Percentiles rank a stretch among this genome's conserved stretches.
Conservation (phyloP, 2,329 filamentous ascomycete species). For the Knoxdaviesia capensis region DNA sequence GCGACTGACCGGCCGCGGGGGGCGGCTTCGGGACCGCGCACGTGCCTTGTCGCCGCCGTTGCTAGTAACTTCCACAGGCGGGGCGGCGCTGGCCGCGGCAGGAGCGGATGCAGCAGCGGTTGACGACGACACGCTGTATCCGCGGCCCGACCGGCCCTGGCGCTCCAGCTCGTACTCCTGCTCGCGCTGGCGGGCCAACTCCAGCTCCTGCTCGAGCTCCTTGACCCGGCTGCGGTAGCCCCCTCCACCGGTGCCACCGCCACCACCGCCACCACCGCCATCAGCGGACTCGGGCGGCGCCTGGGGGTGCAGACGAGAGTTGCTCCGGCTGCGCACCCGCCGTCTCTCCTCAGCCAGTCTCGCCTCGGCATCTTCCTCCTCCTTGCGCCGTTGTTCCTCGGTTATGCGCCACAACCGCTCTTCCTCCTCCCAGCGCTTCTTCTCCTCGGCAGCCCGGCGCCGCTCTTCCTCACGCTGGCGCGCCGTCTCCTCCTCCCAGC, state of each 20-base stretch:
- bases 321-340: constrained; percentile 39
- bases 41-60: constrained; percentile 6
- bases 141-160: constrained; percentile 22
- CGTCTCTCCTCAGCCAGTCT: constrained; percentile 46
- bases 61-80: neutral
- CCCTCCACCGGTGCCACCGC: constrained; percentile 12
- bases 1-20: constrained; percentile 23
- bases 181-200: constrained; percentile 41
- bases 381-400: constrained; percentile 48
- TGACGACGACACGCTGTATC: too few relatives aligned
- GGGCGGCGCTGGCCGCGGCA: constrained; percentile 11
- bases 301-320: constrained; percentile 58
- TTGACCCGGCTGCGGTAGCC: constrained; percentile 49
- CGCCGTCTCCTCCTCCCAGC: constrained; percentile 45
- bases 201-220: constrained; percentile 57
- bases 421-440: constrained; percentile 57
- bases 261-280: constrained; percentile 16
- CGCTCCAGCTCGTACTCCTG: constrained; percentile 40
- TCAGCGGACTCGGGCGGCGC: constrained; percentile 70
- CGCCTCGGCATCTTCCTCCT: constrained; percentile 55
- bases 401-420: constrained; percentile 59
- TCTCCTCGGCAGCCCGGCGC: constrained; percentile 43
- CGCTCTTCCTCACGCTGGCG: constrained; percentile 39
- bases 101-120: constrained; percentile 8
- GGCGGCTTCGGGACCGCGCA: constrained; percentile 21